These are phyloP conservation scores for Lactarius psammicola DNA, from an alignment of 768 basidiomycete genomes.

Conservation along the genomic window DNA sequence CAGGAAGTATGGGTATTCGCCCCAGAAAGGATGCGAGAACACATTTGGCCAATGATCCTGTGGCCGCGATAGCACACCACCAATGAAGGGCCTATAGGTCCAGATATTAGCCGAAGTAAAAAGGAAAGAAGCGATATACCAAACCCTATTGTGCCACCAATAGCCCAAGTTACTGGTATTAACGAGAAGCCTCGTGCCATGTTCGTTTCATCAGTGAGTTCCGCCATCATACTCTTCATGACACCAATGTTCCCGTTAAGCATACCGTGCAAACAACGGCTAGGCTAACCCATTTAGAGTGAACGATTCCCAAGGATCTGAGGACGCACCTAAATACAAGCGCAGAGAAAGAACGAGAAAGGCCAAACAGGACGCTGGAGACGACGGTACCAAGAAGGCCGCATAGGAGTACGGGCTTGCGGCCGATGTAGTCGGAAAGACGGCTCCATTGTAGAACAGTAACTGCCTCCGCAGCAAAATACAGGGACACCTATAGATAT, in stretches of 20 bases:
- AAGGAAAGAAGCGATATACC: neutral
- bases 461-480: conserved; percentile 46
- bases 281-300: conserved; percentile 62
- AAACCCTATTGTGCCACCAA: conserved; percentile 15
- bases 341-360: conserved; percentile 37
- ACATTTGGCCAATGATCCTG: conserved; percentile 27
- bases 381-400: conserved; percentile 37
- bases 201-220: conserved; percentile 61
- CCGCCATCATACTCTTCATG: conserved; percentile 45
- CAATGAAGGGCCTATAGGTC: conserved; percentile 28
- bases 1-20: conserved; percentile 32
- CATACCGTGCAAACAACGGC: conserved; percentile 10
- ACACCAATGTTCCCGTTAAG: conserved; percentile 13
- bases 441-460: conserved; percentile 49
- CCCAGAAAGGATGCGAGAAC: conserved; percentile 31
- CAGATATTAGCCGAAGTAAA: neutral
- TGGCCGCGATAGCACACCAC: conserved; percentile 31
- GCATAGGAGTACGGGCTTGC: conserved; percentile 47
- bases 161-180: conserved; percentile 35
- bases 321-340: conserved; percentile 32
- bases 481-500: conserved; percentile 43
- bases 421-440: conserved; percentile 47
- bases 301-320: neutral
- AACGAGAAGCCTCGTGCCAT: conserved; percentile 42
- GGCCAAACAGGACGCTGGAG: conserved; percentile 39